Evolutionary conservation across 192 early-diverging fungal species (phyloP).

Genomic region (Dissophora ornata): DNA sequence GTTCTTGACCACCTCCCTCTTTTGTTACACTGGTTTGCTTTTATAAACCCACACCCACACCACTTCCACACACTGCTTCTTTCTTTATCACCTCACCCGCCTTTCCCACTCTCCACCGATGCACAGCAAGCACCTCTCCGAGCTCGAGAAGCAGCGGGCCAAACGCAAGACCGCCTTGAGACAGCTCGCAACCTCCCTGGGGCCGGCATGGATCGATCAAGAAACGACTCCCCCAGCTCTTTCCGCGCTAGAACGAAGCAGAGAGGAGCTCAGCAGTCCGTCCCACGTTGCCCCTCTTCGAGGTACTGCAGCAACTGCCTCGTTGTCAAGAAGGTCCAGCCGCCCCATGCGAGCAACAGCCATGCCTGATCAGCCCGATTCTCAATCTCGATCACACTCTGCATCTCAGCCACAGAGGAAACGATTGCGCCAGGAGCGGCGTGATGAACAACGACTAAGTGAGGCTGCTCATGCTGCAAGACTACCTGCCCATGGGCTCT

Average conservation of each 20-base stretch:
- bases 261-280: too few relatives aligned
- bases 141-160: not conserved
- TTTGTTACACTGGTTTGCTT: too few relatives aligned
- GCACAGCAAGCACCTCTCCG: not conserved
- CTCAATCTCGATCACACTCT: not conserved
- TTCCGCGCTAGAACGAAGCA: too few relatives aligned
- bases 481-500: constrained; percentile 39
- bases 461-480: constrained; percentile 47
- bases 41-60: too few relatives aligned
- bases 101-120: constrained; percentile 4
- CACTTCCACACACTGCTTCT: too few relatives aligned
- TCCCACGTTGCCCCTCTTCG: too few relatives aligned
- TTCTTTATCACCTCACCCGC: too few relatives aligned
- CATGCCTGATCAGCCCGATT: not conserved
- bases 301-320: too few relatives aligned
- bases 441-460: constrained; percentile 21
- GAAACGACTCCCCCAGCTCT: not conserved
- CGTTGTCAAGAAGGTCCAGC: too few relatives aligned
- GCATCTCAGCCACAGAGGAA: not conserved
- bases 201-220: constrained; percentile 24
- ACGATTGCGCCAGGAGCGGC: constrained; percentile 12
- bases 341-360: too few relatives aligned
- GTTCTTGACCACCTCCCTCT: too few relatives aligned
- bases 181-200: constrained; percentile 31
- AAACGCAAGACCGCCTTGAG: constrained; percentile 11